Evolutionary conservation across 805 yeast genomes (phyloP), one percentile per base, ranked within the genome.

Genomic region (Saturnispora bothae): DNA sequence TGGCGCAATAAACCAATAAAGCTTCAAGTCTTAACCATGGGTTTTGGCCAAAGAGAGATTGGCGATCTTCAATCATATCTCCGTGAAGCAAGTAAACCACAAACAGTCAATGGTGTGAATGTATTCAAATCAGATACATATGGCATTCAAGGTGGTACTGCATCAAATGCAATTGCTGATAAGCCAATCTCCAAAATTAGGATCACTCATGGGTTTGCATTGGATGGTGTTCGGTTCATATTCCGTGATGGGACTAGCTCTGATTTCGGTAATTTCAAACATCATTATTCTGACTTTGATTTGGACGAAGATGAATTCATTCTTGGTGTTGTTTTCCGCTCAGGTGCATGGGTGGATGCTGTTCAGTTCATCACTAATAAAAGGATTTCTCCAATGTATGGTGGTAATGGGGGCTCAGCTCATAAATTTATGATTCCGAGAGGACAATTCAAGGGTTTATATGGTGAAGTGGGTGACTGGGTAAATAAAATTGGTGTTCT

Each of bases 311-410:
- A 76, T 33, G 95, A 89, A 52, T 42, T 46, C 8, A 61, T 89
- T 6, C 54, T 65, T 3, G 80, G 78, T 19, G 61, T 88, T 39
- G 65, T 69, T 31, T 60, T 85, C 33, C 66, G 94, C 46, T 65
- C 75, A 30, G 97, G 97, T 9, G 76, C 68, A 2, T 92, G 97
- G 96, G 65, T 92, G 4, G 97, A 92, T 63, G 95, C 80, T 1
- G 62, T 84, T 17, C 92, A 83, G 52, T 61, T 92, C 25, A 65
- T 76, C 15, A 82, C 94, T 3, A 63, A 61, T 40, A 81, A 80
- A 2, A 64, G 76, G 43, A 49, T 63, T 1, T 71, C 80, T 28
- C 67, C 66, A 2, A 59, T 73, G 66, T 71, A 63, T 47, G 96
- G 96, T 12, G 82, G 82, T 34, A 53, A 61, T 1, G 65, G 66